Base-by-base conservation (phyloP, 1,284 basidiomycete genomes). In the Ganoderma sinense region DNA sequence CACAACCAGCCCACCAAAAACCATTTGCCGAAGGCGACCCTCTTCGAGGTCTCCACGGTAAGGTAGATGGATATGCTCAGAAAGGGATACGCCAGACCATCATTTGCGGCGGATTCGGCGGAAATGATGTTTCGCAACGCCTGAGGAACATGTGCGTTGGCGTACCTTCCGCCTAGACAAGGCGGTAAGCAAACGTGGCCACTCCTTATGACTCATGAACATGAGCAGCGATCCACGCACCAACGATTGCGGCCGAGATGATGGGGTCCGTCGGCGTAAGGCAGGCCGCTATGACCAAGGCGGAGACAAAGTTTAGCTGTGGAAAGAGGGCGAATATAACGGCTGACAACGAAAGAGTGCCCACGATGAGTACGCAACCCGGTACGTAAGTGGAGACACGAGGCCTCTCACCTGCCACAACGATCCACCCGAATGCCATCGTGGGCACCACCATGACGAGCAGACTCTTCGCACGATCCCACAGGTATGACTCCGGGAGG, bases 221-320 rank as follows among this genome's bases (percentile, higher is more conserved):
- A n/a, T n/a, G 83, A 60, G 60, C 13, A 55, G 11, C 14, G 39
- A 2, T n/a, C 62, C 5, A 75, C 76, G 62, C 65, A 83, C 91
- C 86, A 10, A 93, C 85, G 45, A 90, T 89, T 2, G 88, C 85
- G 18, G 88, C 88, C 73, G 87, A 89, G 55, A 92, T 91, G 66
- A 94, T 91, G 0, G 97, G 97, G 82, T 99, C 97, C 2, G 97
- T 98, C 0, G 97, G 97, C 0, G 97, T 98, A 33, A 98, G 86
- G 74, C 94, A 96, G 0, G 97, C 95, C 2, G 96, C 93, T 66
- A 98, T 91, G 53, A 91, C 93, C 14, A 98, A 87, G n/a, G 90
- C 88, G 0, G 94, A 93, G 14, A 94, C 83, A 77, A 89, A 93
- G 66, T 85, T 84, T 61, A 97, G 82, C 0, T 81, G 81, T 0